Evolutionary conservation across 148 eudicot species (phyloP).

Genomic region (Polygonum aviculare): DNA sequence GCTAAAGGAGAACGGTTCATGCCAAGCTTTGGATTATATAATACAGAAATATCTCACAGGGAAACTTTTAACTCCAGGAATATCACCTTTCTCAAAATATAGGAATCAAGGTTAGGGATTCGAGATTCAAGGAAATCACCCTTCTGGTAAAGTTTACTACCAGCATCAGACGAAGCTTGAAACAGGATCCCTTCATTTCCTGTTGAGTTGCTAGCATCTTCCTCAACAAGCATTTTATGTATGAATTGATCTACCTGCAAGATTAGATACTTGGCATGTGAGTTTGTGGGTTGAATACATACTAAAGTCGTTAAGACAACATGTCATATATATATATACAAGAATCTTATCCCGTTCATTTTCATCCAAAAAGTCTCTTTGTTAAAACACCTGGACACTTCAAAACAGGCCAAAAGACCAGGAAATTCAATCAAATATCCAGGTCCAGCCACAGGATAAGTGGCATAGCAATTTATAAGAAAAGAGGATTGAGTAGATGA

Average conservation of each 20-base stretch:
- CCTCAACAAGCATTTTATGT: slow-evolving; percentile 82
- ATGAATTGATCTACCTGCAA: slow-evolving; percentile 88
- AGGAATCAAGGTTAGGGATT: slow-evolving; percentile 54
- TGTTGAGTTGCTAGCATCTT: slow-evolving; percentile 44
- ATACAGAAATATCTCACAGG: neutral
- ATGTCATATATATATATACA: neutral
- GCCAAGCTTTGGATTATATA: neutral
- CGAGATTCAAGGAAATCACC: slow-evolving; percentile 57
- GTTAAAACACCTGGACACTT: neutral
- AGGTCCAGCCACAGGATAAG: neutral
- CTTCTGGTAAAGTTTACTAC: slow-evolving; percentile 53
- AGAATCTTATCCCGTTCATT: neutral
- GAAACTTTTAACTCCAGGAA: neutral
- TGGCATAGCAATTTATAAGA: neutral
- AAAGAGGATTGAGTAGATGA: neutral
- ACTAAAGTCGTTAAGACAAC: neutral
- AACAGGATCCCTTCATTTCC: slow-evolving; percentile 40
- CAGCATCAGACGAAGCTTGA: slow-evolving; percentile 60
- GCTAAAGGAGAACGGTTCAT: slow-evolving; percentile 1
- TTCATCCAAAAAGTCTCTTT: neutral
- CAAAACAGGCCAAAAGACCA: neutral
- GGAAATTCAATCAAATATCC: neutral
- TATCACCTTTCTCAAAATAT: slow-evolving; percentile 76
- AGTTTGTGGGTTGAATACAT: neutral
- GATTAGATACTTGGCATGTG: slow-evolving; percentile 4